Base-by-base conservation (phyloP, 2,329 filamentous ascomycete genomes). In the Fusarium odoratissimum region DNA sequence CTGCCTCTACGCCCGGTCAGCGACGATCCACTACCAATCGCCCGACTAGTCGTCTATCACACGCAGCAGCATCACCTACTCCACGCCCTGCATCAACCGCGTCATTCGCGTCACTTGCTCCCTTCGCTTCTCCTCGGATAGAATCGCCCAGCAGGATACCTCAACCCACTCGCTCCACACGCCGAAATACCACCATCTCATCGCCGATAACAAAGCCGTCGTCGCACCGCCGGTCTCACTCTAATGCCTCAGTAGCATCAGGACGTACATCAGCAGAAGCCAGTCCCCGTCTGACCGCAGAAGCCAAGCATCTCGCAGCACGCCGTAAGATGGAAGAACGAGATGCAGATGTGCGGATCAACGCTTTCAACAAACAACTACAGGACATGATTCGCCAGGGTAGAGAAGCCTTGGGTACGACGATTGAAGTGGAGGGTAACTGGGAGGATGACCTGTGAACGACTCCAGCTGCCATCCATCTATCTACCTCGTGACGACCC, bases 361-460 rank as follows among this genome's bases (percentile, higher is more conserved):
- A 90, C 54, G 89, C 92, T 31, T 91, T 98, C 82, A 97, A 96
- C 79, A 87, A 90, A 52, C 90, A 93, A 75, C 84, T 98, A 52
- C 90, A 93, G 78, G 92, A 91, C 38, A 94, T 99, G 92, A 97
- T 99, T 60, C 88, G 91, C 4, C 92, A 98, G 81, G 96, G 95
- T 1, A 92, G 92, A 75, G 92, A 96, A 80, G 96, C 96, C 4
- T 83, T 99, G 23, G 95, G 92, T 5, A 93, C 92, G 25, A 92
- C 85, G 44, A 85, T 93, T 55, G 91, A 93, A 78, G 86, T 94
- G 41, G 83, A 80, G 23, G 78, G 75, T 23, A 81, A 76, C 41
- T 86, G 84, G 82, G 84, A 85, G 57, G 84, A 85, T 41, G 75
- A 71, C 33, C 70, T 82, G 60, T 78, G 64, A 71, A 37, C 57